Evolutionary conservation across 2,329 filamentous ascomycete species (phyloP).

Genomic region (Clonostachys rosea): DNA sequence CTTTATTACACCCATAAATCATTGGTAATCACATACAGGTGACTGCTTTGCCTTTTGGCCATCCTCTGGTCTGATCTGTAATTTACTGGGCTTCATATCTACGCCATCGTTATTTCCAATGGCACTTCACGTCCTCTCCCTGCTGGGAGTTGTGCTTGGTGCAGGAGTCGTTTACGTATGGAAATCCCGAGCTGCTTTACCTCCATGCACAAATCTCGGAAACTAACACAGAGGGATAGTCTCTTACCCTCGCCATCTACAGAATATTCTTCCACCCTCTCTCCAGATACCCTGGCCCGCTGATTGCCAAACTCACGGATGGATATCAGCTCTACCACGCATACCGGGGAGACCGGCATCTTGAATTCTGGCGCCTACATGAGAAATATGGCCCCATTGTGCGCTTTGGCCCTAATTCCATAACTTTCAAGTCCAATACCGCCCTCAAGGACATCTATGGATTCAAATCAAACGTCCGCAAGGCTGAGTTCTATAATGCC

Average conservation of each 20-base stretch:
- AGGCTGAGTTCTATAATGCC: conserved; percentile 69
- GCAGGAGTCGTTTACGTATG: conserved; percentile 35
- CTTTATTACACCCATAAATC: too few species aligned
- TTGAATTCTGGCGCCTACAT: conserved; percentile 69
- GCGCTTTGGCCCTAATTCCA: conserved; percentile 72
- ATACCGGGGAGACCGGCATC: conserved; percentile 68
- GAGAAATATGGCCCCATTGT: conserved; percentile 65
- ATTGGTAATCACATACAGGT: too few species aligned
- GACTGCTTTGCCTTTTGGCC: too few species aligned
- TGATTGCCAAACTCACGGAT: conserved; percentile 59
- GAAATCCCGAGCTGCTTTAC: conserved; percentile 1
- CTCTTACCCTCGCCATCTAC: conserved; percentile 41
- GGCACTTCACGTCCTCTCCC: conserved; percentile 1
- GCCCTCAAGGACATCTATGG: conserved; percentile 66
- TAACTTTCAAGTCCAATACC: conserved; percentile 71
- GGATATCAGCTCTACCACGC: conserved; percentile 68
- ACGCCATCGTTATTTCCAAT: neutral
- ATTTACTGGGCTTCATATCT: too few species aligned
- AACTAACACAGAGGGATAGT: conserved; percentile 15
- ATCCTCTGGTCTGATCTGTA: too few species aligned
- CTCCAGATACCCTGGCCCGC: conserved; percentile 59
- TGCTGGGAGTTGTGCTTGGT: conserved; percentile 26
- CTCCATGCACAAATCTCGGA: neutral
- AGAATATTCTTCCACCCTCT: conserved; percentile 60
- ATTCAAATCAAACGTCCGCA: conserved; percentile 58